phyloP scores from a whole-genome alignment of 1,284 basidiomycete genomes.

The Apiotrichum sp. region DNA sequence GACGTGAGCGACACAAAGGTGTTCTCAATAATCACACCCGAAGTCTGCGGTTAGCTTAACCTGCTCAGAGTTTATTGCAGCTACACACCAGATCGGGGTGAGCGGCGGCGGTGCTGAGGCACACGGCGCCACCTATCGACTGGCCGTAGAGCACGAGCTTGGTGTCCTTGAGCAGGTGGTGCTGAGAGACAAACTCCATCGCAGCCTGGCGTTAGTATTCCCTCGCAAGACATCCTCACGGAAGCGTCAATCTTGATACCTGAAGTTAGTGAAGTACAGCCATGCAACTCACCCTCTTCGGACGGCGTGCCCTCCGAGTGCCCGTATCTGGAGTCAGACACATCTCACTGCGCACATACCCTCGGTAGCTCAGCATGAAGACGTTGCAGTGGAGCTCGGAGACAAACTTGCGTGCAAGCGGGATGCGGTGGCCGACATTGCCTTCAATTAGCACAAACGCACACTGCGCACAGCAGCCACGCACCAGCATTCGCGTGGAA shows the following conservation, averaged over 20 bases:
- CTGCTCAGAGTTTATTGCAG: slow-evolving; percentile 29
- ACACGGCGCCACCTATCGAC: slow-evolving; percentile 92
- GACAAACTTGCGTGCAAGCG: slow-evolving; percentile 79
- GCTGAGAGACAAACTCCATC: slow-evolving; percentile 67
- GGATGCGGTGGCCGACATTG: slow-evolving; percentile 68
- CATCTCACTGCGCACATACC: slow-evolving; percentile 18
- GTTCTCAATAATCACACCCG: slow-evolving; percentile 73
- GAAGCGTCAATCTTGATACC: slow-evolving; percentile 76
- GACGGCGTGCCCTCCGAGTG: slow-evolving; percentile 73
- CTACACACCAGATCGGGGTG: slow-evolving; percentile 62
- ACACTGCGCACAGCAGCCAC: slow-evolving; percentile 41
- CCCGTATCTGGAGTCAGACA: slow-evolving; percentile 57
- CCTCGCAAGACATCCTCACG: slow-evolving; percentile 46
- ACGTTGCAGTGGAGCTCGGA: slow-evolving; percentile 60
- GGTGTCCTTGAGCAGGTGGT: slow-evolving; percentile 63
- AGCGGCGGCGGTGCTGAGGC: slow-evolving; percentile 75
- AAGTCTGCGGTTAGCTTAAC: slow-evolving; percentile 61
- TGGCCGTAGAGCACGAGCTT: slow-evolving; percentile 69
- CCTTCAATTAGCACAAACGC: slow-evolving; percentile 18
- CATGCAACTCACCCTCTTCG: slow-evolving; percentile 58
- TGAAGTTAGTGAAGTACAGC: slow-evolving; percentile 33
- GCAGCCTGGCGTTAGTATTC: slow-evolving; percentile 45
- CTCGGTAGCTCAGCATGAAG: slow-evolving; percentile 45
- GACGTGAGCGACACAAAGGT: slow-evolving; percentile 76
- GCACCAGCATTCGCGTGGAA: slow-evolving; percentile 85